Base-by-base conservation (phyloP, 2,329 filamentous ascomycete species). In the Ceratocystis papillata region DNA sequence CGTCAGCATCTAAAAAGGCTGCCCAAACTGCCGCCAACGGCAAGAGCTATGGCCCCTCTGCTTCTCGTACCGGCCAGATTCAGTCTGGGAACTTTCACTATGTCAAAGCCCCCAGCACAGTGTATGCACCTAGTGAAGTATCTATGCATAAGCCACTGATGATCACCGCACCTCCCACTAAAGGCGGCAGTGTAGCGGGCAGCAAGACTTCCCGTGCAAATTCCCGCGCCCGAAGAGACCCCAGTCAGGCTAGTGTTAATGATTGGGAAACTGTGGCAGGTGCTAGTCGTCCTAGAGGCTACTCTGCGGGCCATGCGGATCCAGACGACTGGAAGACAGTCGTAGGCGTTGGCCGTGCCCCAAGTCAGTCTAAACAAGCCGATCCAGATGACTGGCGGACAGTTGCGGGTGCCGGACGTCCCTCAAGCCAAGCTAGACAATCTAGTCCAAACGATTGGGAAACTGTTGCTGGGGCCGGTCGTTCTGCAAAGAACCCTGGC, bases 51-150 rank as follows among this genome's bases (percentile, higher is more conserved):
- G 65, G 64, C 5, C 61, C 66, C 10, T 67, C 65, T 17, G 63
- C 57, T n/a, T 63, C 65, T 22, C 53, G 65, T 22, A 64, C 62
- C 25, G n/a, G 25, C 15, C 61, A 67, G 5, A 61, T 59, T 20
- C 17, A 44, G 22, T 25, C 62, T 1, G 28, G 30, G 10, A 33
- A 22, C 6, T 37, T 55, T 37, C 37, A 33, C n/a, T 55, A 62
- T 57, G 61, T 63, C 65, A 67, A 67, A 15, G 59, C 65, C 22
- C 62, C 53, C 17, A 67, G 65, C n/a, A 65, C 63, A 33, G 60
- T 64, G n/a, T 25, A 55, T 46, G 62, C 62, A 1, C 65, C 20
- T 10, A 66, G 65, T 28, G 65, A 67, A n/a, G 53, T 37, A 10
- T 55, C 62, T 22, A 59, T 25, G 6, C 65, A 44, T 20, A 63